These are phyloP conservation scores for Fraxinus nigra DNA, from an alignment of 305 asterid genomes.

Conservation along the genomic window DNA sequence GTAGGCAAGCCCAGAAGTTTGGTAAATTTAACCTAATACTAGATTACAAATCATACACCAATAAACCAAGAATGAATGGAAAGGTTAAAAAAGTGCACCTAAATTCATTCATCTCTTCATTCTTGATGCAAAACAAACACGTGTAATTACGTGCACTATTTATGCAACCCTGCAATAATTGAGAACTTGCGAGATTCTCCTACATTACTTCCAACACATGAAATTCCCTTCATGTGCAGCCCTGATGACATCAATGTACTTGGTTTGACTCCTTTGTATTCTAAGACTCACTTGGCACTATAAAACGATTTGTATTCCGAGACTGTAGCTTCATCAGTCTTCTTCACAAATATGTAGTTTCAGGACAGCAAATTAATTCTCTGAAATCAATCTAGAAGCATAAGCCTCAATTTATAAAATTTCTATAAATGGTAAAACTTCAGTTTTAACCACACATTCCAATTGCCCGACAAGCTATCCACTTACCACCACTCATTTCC, in stretches of 20 bases:
- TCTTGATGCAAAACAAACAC: neutral
- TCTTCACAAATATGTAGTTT: neutral
- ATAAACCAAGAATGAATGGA: neutral
- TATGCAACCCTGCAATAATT: neutral
- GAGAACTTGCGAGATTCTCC: neutral
- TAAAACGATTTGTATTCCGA: neutral
- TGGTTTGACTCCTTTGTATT: neutral
- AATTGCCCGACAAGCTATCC: neutral
- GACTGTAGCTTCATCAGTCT: neutral
- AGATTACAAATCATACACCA: neutral
- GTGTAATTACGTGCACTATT: neutral
- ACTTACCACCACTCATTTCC: neutral
- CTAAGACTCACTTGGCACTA: neutral
- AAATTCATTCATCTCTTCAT: neutral
- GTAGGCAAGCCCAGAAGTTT: neutral
- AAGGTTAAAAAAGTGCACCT: neutral
- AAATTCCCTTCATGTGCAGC: neutral
- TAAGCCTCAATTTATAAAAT: neutral
- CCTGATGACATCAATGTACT: neutral
- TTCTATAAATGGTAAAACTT: neutral
- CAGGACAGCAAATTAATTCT: neutral
- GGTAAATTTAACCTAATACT: neutral
- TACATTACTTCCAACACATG: neutral
- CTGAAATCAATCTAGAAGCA: neutral
- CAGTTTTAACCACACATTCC: neutral